A percentile compares a stretch with the other conserved stretches of the same genome.
Evolutionary conservation across 2,329 filamentous ascomycete species (phyloP).

Genomic region (Scleromitrula shiraiana): DNA sequence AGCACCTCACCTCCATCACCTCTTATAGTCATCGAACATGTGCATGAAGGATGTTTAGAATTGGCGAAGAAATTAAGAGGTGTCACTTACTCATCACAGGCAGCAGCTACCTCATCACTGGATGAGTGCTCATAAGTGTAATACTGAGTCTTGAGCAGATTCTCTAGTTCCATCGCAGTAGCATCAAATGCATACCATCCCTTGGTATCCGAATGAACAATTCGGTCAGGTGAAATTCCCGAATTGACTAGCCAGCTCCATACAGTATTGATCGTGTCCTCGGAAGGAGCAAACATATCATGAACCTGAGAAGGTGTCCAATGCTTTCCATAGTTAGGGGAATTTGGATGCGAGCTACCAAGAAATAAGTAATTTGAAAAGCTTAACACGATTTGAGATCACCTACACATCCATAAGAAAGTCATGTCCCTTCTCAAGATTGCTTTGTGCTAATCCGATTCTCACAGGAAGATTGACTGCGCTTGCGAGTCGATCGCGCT

Average conservation of each 20-base stretch:
- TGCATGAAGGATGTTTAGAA: too few relatives aligned
- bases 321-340: slow-evolving; percentile 31
- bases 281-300: slow-evolving; percentile 29
- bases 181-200: slow-evolving; percentile 33
- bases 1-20: background rate
- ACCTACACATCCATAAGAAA: slow-evolving; percentile 33
- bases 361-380: background rate
- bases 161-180: slow-evolving; percentile 28
- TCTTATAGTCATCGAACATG: too few relatives aligned
- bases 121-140: slow-evolving; percentile 28
- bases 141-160: slow-evolving; percentile 31
- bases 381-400: background rate
- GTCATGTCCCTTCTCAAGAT: slow-evolving; percentile 36
- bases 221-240: slow-evolving; percentile 26
- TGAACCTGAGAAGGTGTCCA: slow-evolving; percentile 28
- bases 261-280: slow-evolving; percentile 28
- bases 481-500: slow-evolving; percentile 11
- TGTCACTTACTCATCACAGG: slow-evolving; percentile 29
- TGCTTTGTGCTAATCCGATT: slow-evolving; percentile 37
- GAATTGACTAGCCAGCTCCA: slow-evolving; percentile 29
- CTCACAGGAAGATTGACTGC: slow-evolving; percentile 33
- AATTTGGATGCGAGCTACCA: slow-evolving; percentile 23
- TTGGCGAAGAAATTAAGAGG: background rate
- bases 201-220: slow-evolving; percentile 29
- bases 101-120: slow-evolving; percentile 24